Evolutionary conservation across 495 filamentous ascomycete genomes (phyloP), one percentile per base, ranked within the genome.

Genomic region (Amphirosellinia nigrospora): DNA sequence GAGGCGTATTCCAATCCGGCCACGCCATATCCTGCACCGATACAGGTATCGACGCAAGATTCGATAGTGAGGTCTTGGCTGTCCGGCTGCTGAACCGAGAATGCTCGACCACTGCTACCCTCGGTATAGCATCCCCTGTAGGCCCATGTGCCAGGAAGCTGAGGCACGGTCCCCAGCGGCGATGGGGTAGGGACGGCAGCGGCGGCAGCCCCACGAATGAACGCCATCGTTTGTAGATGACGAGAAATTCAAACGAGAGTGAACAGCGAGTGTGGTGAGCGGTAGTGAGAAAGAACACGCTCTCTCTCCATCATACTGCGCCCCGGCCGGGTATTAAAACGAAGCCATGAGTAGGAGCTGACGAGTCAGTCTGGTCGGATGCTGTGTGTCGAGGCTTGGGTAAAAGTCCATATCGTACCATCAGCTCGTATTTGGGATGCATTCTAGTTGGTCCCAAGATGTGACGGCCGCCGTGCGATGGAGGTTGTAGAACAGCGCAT

Each of bases 1-100:
- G 81, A 83, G 45, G 79, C 83, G 66, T 87, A 90, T 73, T 90
- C 85, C 16, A 86, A 76, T 58, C 88, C 88, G 72, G 82, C 82
- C 74, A 82, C 85, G 68, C 23, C 79, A 72, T 75, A 85, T 67
- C 78, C 78, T 8, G 19, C 16, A 41, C 39, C 55, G 39, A 73
- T 77, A 77, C 84, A 86, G 72, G 81, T 84, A 46, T 81, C 73
- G 41, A 85, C 75, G 74, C 86, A 88, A 65, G 78, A 81, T 73
- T 84, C 78, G 38, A 86, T 77, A 4, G 85, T 87, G 80, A 64
- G 61, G 61, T 64, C 43, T 86, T 85, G 61, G 66, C 69, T 64
- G 11, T 64, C 61, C 9, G 41, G 61, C 61, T 64, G 61, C 61
- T 64, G 61, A 16, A 64, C 28, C 10, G 28, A 11, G 19, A 64